phyloP scores from a whole-genome alignment of 2,329 filamentous ascomycete species.

The Paecilomyces sp. region DNA sequence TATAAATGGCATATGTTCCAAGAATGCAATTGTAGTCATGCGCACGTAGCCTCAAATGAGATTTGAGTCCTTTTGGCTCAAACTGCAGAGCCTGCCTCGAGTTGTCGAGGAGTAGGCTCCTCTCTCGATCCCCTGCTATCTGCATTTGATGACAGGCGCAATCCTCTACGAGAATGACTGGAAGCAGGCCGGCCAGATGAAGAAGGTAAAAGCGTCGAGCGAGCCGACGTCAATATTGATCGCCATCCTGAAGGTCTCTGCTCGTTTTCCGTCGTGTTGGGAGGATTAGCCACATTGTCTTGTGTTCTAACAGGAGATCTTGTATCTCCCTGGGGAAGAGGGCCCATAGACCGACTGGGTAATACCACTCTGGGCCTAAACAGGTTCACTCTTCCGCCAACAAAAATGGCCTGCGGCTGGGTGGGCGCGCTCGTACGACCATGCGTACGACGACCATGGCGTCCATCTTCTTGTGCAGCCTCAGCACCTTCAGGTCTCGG shows the following conservation, averaged over 20 bases:
- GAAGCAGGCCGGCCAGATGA: not conserved
- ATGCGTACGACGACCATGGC: slow-evolving; percentile 20
- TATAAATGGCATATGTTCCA: not conserved
- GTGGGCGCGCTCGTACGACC: slow-evolving; percentile 18
- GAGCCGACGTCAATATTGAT: not conserved
- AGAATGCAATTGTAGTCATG: not conserved
- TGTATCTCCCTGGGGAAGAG: slow-evolving; percentile 18
- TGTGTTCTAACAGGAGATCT: slow-evolving; percentile 10
- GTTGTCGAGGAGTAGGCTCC: slow-evolving; percentile 11
- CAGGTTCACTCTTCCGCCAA: slow-evolving; percentile 22
- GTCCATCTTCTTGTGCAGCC: slow-evolving; percentile 18
- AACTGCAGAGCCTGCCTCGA: slow-evolving; percentile 12
- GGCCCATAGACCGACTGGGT: slow-evolving; percentile 28
- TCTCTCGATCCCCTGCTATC: not conserved
- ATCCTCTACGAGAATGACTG: not conserved
- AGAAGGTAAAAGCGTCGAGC: not conserved
- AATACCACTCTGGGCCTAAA: slow-evolving; percentile 28
- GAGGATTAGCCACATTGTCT: not conserved
- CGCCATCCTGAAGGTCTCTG: not conserved
- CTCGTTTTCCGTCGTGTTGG: not conserved
- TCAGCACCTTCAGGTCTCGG: slow-evolving; percentile 57
- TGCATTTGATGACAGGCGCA: not conserved
- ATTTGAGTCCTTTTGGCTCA: not conserved
- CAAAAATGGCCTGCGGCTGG: slow-evolving; percentile 27
- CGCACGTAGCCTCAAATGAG: slow-evolving; percentile 4